These are phyloP conservation scores for Lipomyces japonicus DNA, from an alignment of 805 yeast species.

Conservation along the genomic window DNA sequence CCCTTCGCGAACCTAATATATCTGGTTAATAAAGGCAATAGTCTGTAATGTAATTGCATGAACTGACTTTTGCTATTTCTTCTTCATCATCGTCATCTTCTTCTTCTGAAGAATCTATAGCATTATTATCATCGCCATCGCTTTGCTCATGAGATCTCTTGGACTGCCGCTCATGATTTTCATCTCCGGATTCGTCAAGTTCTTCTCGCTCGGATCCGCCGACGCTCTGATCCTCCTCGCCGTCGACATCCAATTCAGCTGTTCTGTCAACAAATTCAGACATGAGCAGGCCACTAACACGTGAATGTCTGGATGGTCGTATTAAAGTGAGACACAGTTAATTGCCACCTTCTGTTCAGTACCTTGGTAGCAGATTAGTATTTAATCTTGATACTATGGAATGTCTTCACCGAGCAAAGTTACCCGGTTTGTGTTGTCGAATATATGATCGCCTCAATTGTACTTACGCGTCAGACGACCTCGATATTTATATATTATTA, in stretches of 20 bases:
- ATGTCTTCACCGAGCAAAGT: too few relatives aligned
- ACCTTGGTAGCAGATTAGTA: too few relatives aligned
- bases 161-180: neutral
- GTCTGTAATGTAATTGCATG: neutral
- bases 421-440: too few relatives aligned
- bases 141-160: too few relatives aligned
- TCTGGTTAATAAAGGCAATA: neutral
- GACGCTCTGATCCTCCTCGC: constrained; percentile 29
- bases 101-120: constrained; percentile 76
- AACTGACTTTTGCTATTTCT: constrained; percentile 56
- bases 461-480: neutral
- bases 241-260: constrained; percentile 22
- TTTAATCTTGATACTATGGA: too few relatives aligned
- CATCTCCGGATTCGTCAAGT: constrained; percentile 41
- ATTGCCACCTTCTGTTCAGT: too few relatives aligned
- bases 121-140: constrained; percentile 45
- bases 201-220: constrained; percentile 45
- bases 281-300: constrained; percentile 4
- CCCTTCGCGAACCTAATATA: constrained; percentile 81
- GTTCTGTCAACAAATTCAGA: constrained; percentile 19
- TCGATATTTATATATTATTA: neutral
- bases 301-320: too few relatives aligned
- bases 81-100: constrained; percentile 93
- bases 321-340: neutral
- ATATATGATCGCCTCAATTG: too few relatives aligned